Percentiles rank a stretch among this genome's conserved stretches.
Evolutionary conservation across 345 rosid species (phyloP).

Genomic region (Aquilaria sinensis): DNA sequence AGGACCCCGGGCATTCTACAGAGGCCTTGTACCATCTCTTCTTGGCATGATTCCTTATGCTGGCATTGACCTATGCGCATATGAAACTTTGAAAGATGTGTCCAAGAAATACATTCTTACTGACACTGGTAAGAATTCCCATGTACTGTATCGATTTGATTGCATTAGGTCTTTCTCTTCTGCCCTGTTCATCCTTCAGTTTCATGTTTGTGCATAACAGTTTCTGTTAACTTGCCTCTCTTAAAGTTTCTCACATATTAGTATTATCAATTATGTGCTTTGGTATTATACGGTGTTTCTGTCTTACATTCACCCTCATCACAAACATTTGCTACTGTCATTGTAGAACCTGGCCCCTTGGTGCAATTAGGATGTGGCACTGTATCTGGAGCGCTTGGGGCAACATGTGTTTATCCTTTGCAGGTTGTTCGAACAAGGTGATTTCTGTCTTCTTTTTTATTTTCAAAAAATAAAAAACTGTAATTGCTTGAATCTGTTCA

Average conservation of each 20-base stretch:
- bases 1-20: constrained; percentile 84
- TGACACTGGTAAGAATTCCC: constrained; percentile 44
- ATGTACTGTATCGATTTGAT: background rate
- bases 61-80: constrained; percentile 92
- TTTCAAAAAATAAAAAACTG: background rate
- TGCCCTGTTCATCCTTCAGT: background rate
- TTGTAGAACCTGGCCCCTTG: constrained; percentile 77
- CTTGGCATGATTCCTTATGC: constrained; percentile 93
- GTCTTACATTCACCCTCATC: constrained; percentile 1
- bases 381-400: constrained; percentile 83
- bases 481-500: background rate
- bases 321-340: background rate
- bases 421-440: constrained; percentile 95
- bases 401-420: constrained; percentile 92
- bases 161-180: background rate
- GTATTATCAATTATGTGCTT: background rate
- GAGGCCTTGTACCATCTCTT: constrained; percentile 82
- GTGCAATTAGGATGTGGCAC: constrained; percentile 89
- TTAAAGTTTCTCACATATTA: no score
- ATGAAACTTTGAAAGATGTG: constrained; percentile 79
- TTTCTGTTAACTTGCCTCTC: background rate
- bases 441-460: background rate
- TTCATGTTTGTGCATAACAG: background rate
- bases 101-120: constrained; percentile 66
- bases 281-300: background rate